Percentiles rank a stretch among this genome's conserved stretches.
phyloP scores from a whole-genome alignment of 495 filamentous ascomycete species.

The Xylaria nigripes region DNA sequence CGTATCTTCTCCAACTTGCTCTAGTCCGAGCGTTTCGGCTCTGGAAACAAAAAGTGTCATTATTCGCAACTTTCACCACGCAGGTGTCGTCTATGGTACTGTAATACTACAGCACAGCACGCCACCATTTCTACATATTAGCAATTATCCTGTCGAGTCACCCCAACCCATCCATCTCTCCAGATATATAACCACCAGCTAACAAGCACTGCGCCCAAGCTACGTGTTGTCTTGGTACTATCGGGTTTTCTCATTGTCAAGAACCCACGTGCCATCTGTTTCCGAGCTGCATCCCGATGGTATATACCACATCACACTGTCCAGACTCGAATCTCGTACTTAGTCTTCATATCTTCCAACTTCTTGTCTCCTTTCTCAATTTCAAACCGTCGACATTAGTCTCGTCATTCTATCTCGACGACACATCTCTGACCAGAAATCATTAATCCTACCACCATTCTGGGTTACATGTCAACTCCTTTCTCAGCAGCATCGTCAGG shows the following conservation, averaged over 20 bases:
- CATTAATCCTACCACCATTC: neutral
- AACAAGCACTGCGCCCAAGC: neutral
- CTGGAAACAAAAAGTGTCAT: neutral
- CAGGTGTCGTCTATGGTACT: neutral
- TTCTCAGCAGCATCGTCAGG: neutral
- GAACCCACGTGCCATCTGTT: constrained; percentile 5
- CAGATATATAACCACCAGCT: constrained; percentile 3
- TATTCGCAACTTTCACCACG: neutral
- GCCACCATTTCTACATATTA: neutral
- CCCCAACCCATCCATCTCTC: constrained; percentile 3
- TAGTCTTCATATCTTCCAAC: neutral
- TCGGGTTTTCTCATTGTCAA: neutral
- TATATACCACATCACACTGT: constrained; percentile 13
- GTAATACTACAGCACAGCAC: neutral
- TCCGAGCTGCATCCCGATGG: constrained; percentile 9
- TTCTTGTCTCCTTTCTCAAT: neutral
- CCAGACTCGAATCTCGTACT: neutral
- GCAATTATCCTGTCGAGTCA: neutral
- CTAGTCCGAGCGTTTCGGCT: too few species aligned
- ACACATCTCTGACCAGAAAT: neutral
- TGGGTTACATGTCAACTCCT: neutral
- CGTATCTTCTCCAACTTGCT: too few species aligned
- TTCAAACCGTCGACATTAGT: neutral
- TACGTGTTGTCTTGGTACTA: constrained; percentile 1
- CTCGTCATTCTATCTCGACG: neutral